These are phyloP conservation scores for Potentilla sterilis DNA, from an alignment of 306 rosid genomes.

Conservation along the genomic window DNA sequence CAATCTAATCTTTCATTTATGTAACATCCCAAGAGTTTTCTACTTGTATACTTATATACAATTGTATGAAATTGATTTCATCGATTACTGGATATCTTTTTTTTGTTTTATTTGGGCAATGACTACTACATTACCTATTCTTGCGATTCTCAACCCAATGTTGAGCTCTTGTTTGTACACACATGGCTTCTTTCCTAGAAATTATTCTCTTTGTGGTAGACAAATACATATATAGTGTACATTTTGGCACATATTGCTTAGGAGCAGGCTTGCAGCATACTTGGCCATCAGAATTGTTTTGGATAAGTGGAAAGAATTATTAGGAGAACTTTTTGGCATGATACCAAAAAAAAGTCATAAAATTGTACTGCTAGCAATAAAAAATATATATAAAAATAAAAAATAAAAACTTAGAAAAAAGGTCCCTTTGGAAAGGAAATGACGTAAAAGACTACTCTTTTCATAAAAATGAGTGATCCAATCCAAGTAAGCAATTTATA, in stretches of 20 bases:
- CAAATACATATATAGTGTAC: no score
- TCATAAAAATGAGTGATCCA: not conserved
- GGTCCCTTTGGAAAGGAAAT: not conserved
- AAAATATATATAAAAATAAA: not conserved
- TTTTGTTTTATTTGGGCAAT: not conserved
- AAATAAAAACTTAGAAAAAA: not conserved
- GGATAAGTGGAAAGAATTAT: not conserved
- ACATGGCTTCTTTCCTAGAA: not conserved
- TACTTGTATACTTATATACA: not conserved
- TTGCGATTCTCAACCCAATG: not conserved
- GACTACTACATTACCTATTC: not conserved
- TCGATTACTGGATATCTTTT: not conserved
- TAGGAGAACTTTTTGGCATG: conserved; percentile 2
- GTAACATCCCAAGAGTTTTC: not conserved
- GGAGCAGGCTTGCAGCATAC: not conserved
- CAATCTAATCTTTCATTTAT: not conserved
- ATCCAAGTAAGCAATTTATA: no score
- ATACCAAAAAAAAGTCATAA: not conserved
- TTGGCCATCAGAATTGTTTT: not conserved
- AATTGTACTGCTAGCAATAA: not conserved
- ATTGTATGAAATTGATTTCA: conserved; percentile 12
- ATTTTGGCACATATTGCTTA: not conserved
- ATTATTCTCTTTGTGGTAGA: no score
- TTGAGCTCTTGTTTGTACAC: conserved; percentile 1
- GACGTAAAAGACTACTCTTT: conserved; percentile 1